A percentile compares a stretch with the other conserved stretches of the same genome.
Conservation (phyloP, 2,329 filamentous ascomycete species). For the Microcyclospora tardicrescens region DNA sequence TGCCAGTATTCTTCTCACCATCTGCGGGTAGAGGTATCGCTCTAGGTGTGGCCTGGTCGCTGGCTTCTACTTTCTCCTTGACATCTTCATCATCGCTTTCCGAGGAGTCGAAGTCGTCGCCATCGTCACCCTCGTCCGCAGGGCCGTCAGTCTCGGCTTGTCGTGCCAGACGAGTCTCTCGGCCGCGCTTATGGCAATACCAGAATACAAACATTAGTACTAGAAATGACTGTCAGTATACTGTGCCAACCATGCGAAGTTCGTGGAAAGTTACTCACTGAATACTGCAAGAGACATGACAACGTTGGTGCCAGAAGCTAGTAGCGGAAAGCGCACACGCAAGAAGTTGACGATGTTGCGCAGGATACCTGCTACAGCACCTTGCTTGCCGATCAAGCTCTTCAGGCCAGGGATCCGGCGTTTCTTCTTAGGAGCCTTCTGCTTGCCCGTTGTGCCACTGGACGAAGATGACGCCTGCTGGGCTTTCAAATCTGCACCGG, state of each 20-base stretch:
- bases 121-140: conserved; percentile 6
- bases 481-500: conserved; percentile 31
- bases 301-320: conserved; percentile 74
- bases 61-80: conserved; percentile 9
- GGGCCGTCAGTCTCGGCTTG: conserved; percentile 8
- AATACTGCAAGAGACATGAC: conserved; percentile 82
- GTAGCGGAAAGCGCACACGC: conserved; percentile 75
- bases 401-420: conserved; percentile 60
- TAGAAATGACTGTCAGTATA: conserved; percentile 23
- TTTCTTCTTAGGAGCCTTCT: conserved; percentile 42
- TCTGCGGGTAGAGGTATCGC: neutral
- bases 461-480: conserved; percentile 6
- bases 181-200: conserved; percentile 95
- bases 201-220: conserved; percentile 89
- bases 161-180: conserved; percentile 58
- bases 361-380: conserved; percentile 72
- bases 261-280: conserved; percentile 41
- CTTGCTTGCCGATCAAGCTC: conserved; percentile 71
- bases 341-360: conserved; percentile 84
- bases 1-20: neutral
- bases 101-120: conserved; percentile 6
- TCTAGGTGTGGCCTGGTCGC: conserved; percentile 1
- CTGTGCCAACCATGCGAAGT: neutral
- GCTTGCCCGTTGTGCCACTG: conserved; percentile 5
- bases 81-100: conserved; percentile 8